A percentile compares a stretch with the other conserved stretches of the same genome.
phyloP scores from a whole-genome alignment of 805 yeast species.

The Grigorovia yakushimaensis region DNA sequence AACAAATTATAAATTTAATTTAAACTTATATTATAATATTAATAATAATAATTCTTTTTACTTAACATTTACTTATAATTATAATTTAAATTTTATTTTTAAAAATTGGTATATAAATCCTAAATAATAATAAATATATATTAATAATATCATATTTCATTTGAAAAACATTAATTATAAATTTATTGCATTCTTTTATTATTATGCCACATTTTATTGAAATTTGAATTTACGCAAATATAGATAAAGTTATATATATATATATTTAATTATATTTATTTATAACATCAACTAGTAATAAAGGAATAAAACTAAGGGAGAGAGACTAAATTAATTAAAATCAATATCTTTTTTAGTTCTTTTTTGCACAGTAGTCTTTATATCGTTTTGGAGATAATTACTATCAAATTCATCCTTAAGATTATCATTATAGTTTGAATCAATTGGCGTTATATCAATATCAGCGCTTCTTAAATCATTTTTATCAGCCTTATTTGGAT shows the following conservation, averaged over 20 bases:
- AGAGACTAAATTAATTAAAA: not conserved
- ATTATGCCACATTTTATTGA: not conserved
- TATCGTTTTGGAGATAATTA: not conserved
- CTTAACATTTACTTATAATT: not conserved
- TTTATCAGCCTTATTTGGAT: not conserved
- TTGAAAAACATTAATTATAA: not conserved
- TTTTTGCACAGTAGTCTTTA: not conserved
- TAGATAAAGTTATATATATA: too few species aligned
- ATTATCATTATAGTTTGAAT: not conserved
- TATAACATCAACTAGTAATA: too few species aligned
- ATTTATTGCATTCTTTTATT: not conserved
- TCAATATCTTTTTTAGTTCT: not conserved
- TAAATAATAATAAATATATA: not conserved
- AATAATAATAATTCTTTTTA: not conserved
- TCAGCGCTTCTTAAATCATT: too few species aligned
- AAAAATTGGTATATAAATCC: not conserved
- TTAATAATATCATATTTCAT: not conserved
- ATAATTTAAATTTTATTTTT: not conserved
- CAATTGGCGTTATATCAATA: not conserved
- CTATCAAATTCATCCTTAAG: not conserved
- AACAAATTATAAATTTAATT: constrained; percentile 33
- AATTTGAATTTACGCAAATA: too few species aligned
- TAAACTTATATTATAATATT: not conserved
- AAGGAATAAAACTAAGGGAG: too few species aligned
- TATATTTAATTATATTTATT: too few species aligned